phyloP scores from a whole-genome alignment of 495 filamentous ascomycete species.

The Podospora tetraspora region DNA sequence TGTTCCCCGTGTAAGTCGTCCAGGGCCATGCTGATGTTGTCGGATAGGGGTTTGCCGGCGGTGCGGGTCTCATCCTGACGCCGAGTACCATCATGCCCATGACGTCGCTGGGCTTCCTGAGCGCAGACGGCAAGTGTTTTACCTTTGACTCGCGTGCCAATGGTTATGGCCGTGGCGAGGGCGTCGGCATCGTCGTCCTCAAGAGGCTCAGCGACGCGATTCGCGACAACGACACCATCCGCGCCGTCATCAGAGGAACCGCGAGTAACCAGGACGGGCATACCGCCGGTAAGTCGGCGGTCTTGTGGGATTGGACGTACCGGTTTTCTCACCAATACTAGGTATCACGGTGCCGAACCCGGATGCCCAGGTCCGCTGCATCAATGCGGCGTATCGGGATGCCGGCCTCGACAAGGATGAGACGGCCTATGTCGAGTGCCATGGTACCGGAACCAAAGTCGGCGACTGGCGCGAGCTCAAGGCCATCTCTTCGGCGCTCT shows the following conservation, averaged over 20 bases:
- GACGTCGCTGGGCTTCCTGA: constrained; percentile 32
- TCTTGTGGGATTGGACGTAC: constrained; percentile 26
- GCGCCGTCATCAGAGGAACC: constrained; percentile 52
- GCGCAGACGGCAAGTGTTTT: constrained; percentile 41
- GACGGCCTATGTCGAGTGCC: constrained; percentile 45
- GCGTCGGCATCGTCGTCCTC: constrained; percentile 46
- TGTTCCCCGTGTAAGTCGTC: constrained; percentile 30
- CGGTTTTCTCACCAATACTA: constrained; percentile 24
- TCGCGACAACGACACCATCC: constrained; percentile 46
- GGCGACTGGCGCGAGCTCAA: constrained; percentile 23
- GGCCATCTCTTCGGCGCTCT: constrained; percentile 42
- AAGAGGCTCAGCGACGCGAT: constrained; percentile 50
- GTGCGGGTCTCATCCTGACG: constrained; percentile 46
- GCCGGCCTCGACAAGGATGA: constrained; percentile 41
- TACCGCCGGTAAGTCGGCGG: constrained; percentile 27
- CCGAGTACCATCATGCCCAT: constrained; percentile 36
- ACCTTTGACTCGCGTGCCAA: constrained; percentile 55
- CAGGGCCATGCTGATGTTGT: neutral
- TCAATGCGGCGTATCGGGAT: constrained; percentile 41
- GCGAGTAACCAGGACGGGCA: constrained; percentile 52
- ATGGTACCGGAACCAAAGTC: constrained; percentile 24
- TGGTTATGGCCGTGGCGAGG: constrained; percentile 61
- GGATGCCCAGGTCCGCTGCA: constrained; percentile 47
- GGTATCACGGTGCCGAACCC: constrained; percentile 49
- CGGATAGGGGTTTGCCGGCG: constrained; percentile 43